Evolutionary conservation across 352 stramenopile species (phyloP).

Genomic region (Phytophthora chlamydospora): DNA sequence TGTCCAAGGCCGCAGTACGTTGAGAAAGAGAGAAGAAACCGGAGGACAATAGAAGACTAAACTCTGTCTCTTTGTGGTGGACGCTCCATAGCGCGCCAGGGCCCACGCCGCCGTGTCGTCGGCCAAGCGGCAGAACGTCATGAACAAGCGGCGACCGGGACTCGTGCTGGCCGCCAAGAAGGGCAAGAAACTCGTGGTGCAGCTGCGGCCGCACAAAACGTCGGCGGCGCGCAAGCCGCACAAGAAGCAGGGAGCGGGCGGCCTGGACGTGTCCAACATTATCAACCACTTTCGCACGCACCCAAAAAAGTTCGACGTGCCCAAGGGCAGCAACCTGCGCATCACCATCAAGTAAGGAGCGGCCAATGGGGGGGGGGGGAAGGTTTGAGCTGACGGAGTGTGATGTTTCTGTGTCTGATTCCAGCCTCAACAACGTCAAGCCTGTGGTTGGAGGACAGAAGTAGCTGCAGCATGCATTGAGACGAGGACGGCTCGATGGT

Average conservation of each 20-base stretch:
- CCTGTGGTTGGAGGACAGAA: slow-evolving; percentile 72
- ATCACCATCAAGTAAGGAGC: slow-evolving; percentile 81
- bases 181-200: slow-evolving; percentile 36
- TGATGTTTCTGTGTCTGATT: slow-evolving; percentile 9
- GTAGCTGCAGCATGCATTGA: slow-evolving; percentile 30
- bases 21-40: not conserved
- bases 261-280: slow-evolving; percentile 81
- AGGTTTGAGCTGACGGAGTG: slow-evolving; percentile 10
- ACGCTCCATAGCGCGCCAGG: slow-evolving; percentile 38
- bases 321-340: slow-evolving; percentile 78
- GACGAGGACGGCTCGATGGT: not conserved
- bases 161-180: slow-evolving; percentile 50
- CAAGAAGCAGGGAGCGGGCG: slow-evolving; percentile 23
- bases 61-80: slow-evolving; percentile 1
- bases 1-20: slow-evolving; percentile 69
- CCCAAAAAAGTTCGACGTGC: slow-evolving; percentile 82
- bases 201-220: slow-evolving; percentile 53
- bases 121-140: slow-evolving; percentile 67
- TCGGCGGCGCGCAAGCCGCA: slow-evolving; percentile 44
- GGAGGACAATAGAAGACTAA: not conserved
- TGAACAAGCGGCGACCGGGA: slow-evolving; percentile 73
- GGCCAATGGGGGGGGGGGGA: not conserved
- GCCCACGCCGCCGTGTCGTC: slow-evolving; percentile 54
- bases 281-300: slow-evolving; percentile 78
- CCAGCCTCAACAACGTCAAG: slow-evolving; percentile 74